phyloP scores from a whole-genome alignment of 352 stramenopile species.

The Globisporangium radiosum region DNA sequence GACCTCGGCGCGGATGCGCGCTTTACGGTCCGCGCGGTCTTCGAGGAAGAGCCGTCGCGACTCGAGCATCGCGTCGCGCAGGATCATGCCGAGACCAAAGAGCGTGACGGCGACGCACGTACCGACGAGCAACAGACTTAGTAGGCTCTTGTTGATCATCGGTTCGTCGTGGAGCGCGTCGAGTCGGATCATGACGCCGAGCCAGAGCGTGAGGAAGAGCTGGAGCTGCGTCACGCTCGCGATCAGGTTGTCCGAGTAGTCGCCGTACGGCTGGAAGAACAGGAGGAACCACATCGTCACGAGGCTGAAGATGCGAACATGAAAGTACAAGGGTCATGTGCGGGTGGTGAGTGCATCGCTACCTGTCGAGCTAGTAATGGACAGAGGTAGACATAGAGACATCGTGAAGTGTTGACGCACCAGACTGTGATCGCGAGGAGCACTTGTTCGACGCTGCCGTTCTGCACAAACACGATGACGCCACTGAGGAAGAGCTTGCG shows the following conservation, averaged over 20 bases:
- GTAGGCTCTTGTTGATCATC: slow-evolving; percentile 52
- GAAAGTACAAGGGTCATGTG: too few relatives aligned
- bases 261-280: slow-evolving; percentile 70
- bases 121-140: slow-evolving; percentile 57
- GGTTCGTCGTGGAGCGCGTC: slow-evolving; percentile 56
- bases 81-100: slow-evolving; percentile 55
- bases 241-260: slow-evolving; percentile 66
- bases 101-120: slow-evolving; percentile 57
- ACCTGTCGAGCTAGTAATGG: too few relatives aligned
- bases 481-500: slow-evolving; percentile 70
- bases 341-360: too few relatives aligned
- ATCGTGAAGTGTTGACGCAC: slow-evolving; percentile 12
- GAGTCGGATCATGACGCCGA: slow-evolving; percentile 68
- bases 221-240: slow-evolving; percentile 70
- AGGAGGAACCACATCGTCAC: slow-evolving; percentile 74
- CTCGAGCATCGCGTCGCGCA: slow-evolving; percentile 43
- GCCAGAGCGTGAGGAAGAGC: slow-evolving; percentile 78
- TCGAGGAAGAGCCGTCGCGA: slow-evolving; percentile 34
- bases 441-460: slow-evolving; percentile 63
- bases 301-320: slow-evolving; percentile 16
- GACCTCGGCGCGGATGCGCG: slow-evolving; percentile 28
- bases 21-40: slow-evolving; percentile 32
- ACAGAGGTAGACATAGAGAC: background rate
- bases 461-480: slow-evolving; percentile 70
- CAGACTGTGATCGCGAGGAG: slow-evolving; percentile 60